A percentile compares a stretch with the other conserved stretches of the same genome.
Conservation (phyloP, 225 moss, liverwort and hornwort genomes). For the Ulota crispa region DNA sequence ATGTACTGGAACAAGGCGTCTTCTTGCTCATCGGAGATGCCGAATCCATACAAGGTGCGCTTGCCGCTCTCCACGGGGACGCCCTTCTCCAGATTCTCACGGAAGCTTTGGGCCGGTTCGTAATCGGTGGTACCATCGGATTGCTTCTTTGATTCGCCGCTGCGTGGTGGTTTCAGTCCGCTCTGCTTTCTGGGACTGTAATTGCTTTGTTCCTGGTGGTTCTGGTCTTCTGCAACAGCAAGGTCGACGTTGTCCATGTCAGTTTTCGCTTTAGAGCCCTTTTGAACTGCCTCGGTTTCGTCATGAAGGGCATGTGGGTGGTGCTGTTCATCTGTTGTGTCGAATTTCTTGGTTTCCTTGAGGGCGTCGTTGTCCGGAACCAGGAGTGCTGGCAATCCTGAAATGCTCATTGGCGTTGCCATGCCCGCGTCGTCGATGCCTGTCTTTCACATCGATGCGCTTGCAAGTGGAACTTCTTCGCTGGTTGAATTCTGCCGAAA, state of each 20-base stretch:
- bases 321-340: neutral
- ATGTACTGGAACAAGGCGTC: constrained; percentile 34
- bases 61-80: constrained; percentile 30
- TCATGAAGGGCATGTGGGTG: neutral
- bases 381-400: constrained; percentile 26
- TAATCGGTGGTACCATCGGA: neutral
- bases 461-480: neutral
- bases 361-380: constrained; percentile 9
- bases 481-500: neutral
- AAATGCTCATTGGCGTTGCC: constrained; percentile 19
- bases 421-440: constrained; percentile 6
- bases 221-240: neutral
- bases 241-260: neutral
- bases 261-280: neutral
- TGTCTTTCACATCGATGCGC: neutral
- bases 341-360: constrained; percentile 14
- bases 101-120: constrained; percentile 7
- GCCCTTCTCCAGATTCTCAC: constrained; percentile 35
- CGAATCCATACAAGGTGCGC: constrained; percentile 41
- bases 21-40: constrained; percentile 43
- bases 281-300: neutral
- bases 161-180: constrained; percentile 22
- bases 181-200: constrained; percentile 22
- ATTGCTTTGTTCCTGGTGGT: neutral
- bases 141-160: neutral